Base-by-base conservation (phyloP, 176 grass and related monocot species). In the Poa pratensis region DNA sequence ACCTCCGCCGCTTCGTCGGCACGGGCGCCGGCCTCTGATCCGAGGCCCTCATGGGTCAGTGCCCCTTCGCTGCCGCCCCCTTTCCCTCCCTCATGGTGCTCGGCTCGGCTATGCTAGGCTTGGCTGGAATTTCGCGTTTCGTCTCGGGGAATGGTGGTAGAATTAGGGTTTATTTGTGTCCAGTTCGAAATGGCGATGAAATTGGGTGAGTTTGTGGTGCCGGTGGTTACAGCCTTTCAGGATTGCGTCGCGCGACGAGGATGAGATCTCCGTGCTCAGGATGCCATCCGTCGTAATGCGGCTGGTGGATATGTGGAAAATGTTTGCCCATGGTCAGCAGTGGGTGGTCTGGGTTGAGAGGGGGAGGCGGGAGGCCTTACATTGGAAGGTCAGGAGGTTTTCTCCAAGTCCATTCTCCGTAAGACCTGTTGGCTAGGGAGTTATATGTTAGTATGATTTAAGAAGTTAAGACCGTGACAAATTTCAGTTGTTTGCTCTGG, bases 1-100 rank as follows among this genome's bases (percentile, higher is more conserved):
- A 98, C 78, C 93, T 98, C 75, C 93, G 96, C 62, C 93, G 88
- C 53, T 98, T 92, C 91, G 90, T 98, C 75, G 96, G 96, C 84
- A 80, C 90, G 54, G 96, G 96, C 45, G 63, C 93, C 58, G 89
- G 90, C 55, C 96, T 98, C 69, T 91, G 93, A 88, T 99, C 93
- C 55, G 96, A 99, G 88, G 90, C 93, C 27, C 91, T 92, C 34
- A 96, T 96, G 96, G 96, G 96, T 98, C 54, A 87, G 91, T 82
- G 20, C 37, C 5, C 57, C 26, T 69, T 35, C 37, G 35, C 80
- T n/a, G 13, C 52, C 17, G 16, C n/a, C 17, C 14, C 37, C 6
- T 10, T 19, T 5, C 32, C 3, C 0, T 23, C 58, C 5, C 15
- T 3, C 26, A 6, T n/a, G 1, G 24, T 8, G 23, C 9, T 26